These are phyloP conservation scores for Daldinia grandis DNA, from an alignment of 495 filamentous ascomycete species.

Conservation along the genomic window DNA sequence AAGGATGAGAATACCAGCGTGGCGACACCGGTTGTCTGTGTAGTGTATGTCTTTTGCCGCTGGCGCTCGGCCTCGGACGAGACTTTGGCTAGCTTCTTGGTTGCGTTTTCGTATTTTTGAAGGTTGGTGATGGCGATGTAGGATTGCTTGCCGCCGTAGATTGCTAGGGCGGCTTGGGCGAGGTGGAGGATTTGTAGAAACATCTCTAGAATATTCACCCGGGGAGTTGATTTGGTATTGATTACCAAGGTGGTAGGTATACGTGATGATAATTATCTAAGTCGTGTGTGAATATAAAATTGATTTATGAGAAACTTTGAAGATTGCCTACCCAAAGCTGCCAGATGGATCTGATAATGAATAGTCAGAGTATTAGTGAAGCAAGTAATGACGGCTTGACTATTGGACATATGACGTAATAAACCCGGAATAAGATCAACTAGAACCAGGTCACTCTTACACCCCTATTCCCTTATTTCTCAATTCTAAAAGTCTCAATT, in stretches of 20 bases:
- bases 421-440: neutral
- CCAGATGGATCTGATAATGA: too few species aligned
- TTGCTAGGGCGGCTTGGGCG: conserved; percentile 23
- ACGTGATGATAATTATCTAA: neutral
- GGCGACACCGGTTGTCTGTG: conserved; percentile 48
- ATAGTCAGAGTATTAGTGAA: neutral
- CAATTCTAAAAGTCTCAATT: too few species aligned
- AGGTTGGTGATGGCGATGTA: conserved; percentile 55
- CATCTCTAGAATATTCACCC: neutral
- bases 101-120: conserved; percentile 51
- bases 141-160: conserved; percentile 43
- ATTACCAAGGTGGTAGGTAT: neutral
- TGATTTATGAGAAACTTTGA: neutral
- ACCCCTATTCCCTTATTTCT: neutral
- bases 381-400: neutral
- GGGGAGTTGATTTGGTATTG: neutral
- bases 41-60: conserved; percentile 53
- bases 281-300: neutral
- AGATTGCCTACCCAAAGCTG: neutral
- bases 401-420: neutral
- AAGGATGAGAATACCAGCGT: conserved; percentile 28
- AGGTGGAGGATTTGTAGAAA: conserved; percentile 19
- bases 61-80: conserved; percentile 37
- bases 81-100: conserved; percentile 53
- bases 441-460: neutral